Conservation (phyloP, 2,329 filamentous ascomycete genomes). For the Hymenoscyphus linearis region DNA sequence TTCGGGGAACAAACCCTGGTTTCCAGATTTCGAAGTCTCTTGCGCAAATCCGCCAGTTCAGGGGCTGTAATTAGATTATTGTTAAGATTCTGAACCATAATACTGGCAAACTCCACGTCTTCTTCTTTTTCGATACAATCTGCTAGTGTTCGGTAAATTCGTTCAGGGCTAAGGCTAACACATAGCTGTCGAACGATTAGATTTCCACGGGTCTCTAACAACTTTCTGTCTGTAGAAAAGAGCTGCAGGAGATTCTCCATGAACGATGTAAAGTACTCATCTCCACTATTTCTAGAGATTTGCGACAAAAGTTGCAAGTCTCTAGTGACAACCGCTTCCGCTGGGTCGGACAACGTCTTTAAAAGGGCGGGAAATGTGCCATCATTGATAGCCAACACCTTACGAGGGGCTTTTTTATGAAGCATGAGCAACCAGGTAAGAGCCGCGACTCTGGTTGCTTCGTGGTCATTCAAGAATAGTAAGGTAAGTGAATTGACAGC, state of each 20-base stretch:
- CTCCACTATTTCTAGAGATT: slow-evolving; percentile 93
- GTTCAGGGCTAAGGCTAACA: slow-evolving; percentile 84
- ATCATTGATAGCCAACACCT: slow-evolving; percentile 92
- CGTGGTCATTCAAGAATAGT: slow-evolving; percentile 93
- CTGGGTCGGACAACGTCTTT: slow-evolving; percentile 92
- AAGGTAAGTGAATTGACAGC: slow-evolving; percentile 90
- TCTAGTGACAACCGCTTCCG: slow-evolving; percentile 91
- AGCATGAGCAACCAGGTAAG: slow-evolving; percentile 97
- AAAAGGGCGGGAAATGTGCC: slow-evolving; percentile 93
- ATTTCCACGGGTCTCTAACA: slow-evolving; percentile 89
- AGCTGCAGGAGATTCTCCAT: slow-evolving; percentile 96
- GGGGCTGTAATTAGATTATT: slow-evolving; percentile 98
- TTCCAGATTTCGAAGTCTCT: slow-evolving; percentile 84
- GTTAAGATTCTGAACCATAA: slow-evolving; percentile 99
- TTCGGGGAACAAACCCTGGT: slow-evolving; percentile 54
- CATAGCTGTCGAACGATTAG: slow-evolving; percentile 95
- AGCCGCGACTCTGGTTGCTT: slow-evolving; percentile 89
- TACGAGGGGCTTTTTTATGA: slow-evolving; percentile 87
- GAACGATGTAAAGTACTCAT: slow-evolving; percentile 95
- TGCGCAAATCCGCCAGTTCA: slow-evolving; percentile 84
- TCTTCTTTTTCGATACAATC: slow-evolving; percentile 98
- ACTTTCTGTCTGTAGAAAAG: slow-evolving; percentile 86
- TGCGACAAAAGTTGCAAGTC: slow-evolving; percentile 91
- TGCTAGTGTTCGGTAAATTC: slow-evolving; percentile 91
- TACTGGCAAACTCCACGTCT: slow-evolving; percentile 96